Percentiles rank a stretch among this genome's conserved stretches.
These are phyloP conservation scores for Pedinophyceae sp. DNA, from an alignment of 139 green algal genomes.

Conservation along the genomic window DNA sequence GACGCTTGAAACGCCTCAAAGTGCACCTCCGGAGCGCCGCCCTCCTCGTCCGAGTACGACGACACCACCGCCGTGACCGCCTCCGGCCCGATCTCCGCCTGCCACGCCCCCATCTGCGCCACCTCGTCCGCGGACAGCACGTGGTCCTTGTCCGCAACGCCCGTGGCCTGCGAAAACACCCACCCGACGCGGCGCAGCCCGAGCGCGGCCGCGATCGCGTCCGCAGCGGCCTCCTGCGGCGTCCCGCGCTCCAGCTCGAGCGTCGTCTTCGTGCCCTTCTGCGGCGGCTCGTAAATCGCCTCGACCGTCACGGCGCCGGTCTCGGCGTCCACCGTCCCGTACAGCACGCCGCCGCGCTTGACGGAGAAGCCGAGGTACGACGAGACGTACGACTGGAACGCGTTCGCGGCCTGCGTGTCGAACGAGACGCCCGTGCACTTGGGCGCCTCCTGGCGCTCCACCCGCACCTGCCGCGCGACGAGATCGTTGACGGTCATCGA, in stretches of 20 bases:
- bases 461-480: constrained; percentile 5
- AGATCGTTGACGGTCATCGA: constrained; percentile 3
- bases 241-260: too few species aligned
- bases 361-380: constrained; percentile 5
- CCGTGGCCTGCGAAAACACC: constrained; percentile 4
- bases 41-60: background rate
- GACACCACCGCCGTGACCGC: constrained; percentile 8
- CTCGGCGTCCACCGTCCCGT: constrained; percentile 6
- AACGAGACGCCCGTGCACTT: constrained; percentile 6
- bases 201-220: constrained; percentile 1
- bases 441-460: constrained; percentile 7
- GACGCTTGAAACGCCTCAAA: background rate
- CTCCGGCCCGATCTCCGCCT: background rate
- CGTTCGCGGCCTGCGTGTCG: constrained; percentile 2
- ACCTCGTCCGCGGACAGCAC: background rate
- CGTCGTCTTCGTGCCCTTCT: too few species aligned
- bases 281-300: constrained; percentile 11
- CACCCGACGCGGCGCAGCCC: constrained; percentile 2
- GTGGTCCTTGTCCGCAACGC: background rate
- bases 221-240: background rate
- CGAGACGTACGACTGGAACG: constrained; percentile 8
- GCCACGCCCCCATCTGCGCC: background rate
- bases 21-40: background rate
- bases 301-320: constrained; percentile 2
- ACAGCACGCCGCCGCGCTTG: constrained; percentile 7